Percentiles rank a stretch among this genome's conserved stretches.
Conservation (phyloP, 768 basidiomycete genomes). For the Ephemerocybe angulata region DNA sequence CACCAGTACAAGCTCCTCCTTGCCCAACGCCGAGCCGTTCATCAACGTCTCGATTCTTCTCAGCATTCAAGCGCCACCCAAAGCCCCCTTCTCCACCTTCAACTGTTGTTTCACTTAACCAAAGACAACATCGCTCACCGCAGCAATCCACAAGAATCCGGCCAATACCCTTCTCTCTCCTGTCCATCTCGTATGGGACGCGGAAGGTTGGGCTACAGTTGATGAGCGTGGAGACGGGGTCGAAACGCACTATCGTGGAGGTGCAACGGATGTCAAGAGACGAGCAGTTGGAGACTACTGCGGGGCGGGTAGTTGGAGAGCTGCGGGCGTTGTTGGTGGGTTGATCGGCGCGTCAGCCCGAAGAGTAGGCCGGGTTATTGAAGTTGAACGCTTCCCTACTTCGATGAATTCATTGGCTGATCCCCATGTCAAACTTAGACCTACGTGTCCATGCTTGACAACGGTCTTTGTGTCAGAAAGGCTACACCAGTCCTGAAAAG, state of each 20-base stretch:
- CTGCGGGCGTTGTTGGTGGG: constrained; percentile 40
- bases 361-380: no score
- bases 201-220: constrained; percentile 39
- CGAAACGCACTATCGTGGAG: constrained; percentile 55
- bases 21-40: not conserved
- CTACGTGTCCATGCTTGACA: no score
- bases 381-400: no score
- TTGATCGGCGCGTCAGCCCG: no score
- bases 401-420: no score
- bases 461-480: no score
- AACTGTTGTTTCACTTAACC: not conserved
- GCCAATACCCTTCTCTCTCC: constrained; percentile 32
- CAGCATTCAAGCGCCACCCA: constrained; percentile 12
- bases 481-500: no score
- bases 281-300: constrained; percentile 55
- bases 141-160: constrained; percentile 19
- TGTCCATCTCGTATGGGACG: constrained; percentile 41
- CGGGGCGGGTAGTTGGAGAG: constrained; percentile 48
- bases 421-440: no score
- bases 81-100: constrained; percentile 1
- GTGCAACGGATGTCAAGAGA: constrained; percentile 41
- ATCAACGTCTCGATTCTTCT: constrained; percentile 9
- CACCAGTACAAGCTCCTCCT: not conserved
- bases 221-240: constrained; percentile 21
- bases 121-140: not conserved